A percentile compares a stretch with the other conserved stretches of the same genome.
phyloP scores from a whole-genome alignment of 345 rosid species.

The Populus davidiana region DNA sequence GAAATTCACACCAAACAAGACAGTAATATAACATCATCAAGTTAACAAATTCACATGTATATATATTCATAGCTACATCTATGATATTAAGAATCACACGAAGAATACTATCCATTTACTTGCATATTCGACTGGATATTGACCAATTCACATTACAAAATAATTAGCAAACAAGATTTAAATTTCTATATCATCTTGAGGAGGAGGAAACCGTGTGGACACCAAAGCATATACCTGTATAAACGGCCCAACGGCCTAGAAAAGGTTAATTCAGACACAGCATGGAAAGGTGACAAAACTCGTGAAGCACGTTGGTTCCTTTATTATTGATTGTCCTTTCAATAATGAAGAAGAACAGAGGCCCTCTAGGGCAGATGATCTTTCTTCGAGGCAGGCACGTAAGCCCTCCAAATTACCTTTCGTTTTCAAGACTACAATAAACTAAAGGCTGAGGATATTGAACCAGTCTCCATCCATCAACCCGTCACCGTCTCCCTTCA shows the following conservation, averaged over 20 bases:
- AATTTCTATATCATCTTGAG: too few species aligned
- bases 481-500: not conserved
- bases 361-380: not conserved
- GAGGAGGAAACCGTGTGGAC: too few species aligned
- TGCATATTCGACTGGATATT: too few species aligned
- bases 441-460: conserved; percentile 4
- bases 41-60: too few species aligned
- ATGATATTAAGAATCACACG: too few species aligned
- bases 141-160: too few species aligned
- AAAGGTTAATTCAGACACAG: not conserved
- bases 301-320: conserved; percentile 4
- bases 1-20: too few species aligned
- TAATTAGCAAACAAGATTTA: too few species aligned
- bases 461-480: not conserved
- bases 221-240: not conserved
- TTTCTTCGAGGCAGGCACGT: not conserved
- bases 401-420: not conserved
- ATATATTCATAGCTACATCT: too few species aligned
- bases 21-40: too few species aligned
- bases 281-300: not conserved
- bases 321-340: not conserved
- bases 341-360: not conserved
- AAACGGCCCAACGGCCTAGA: conserved; percentile 11
- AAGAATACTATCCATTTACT: too few species aligned
- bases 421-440: not conserved